Conservation (phyloP, 2,329 filamentous ascomycete species). For the Alternaria sp. region DNA sequence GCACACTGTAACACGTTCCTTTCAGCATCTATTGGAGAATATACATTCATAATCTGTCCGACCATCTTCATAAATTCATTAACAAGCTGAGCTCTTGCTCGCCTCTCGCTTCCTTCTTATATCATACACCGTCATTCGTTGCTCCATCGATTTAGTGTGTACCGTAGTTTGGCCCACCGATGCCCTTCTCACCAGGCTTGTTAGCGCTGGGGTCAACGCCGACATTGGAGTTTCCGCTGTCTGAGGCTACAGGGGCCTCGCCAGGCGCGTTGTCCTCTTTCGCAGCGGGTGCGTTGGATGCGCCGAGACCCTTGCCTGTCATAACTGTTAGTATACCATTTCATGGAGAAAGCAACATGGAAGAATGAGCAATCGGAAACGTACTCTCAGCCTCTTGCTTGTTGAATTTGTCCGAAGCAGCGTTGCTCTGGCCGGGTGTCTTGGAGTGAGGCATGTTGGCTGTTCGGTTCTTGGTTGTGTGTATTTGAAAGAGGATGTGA, state of each 20-base stretch:
- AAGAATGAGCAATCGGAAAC: neutral
- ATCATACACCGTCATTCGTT: neutral
- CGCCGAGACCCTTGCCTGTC: conserved; percentile 30
- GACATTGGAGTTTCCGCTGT: conserved; percentile 28
- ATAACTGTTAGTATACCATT: neutral
- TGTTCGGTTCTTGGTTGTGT: neutral
- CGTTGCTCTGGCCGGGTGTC: conserved; percentile 29
- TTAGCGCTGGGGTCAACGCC: conserved; percentile 29
- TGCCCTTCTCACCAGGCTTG: conserved; percentile 28
- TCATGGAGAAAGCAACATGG: neutral
- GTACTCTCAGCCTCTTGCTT: conserved; percentile 29
- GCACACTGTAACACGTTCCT: neutral
- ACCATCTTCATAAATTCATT: neutral
- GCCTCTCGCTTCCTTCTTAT: neutral
- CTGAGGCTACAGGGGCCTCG: conserved; percentile 27
- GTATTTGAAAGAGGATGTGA: neutral
- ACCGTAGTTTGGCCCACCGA: conserved; percentile 28
- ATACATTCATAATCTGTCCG: neutral
- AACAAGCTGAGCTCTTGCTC: neutral
- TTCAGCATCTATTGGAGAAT: neutral
- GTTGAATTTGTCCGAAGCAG: conserved; percentile 30
- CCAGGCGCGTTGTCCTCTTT: conserved; percentile 24
- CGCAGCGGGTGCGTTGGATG: conserved; percentile 25
- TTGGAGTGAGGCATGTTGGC: conserved; percentile 28
- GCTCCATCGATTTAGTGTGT: conserved; percentile 6